Evolutionary conservation across 345 rosid species (phyloP).

Genomic region (Rhodamnia rubescens): DNA sequence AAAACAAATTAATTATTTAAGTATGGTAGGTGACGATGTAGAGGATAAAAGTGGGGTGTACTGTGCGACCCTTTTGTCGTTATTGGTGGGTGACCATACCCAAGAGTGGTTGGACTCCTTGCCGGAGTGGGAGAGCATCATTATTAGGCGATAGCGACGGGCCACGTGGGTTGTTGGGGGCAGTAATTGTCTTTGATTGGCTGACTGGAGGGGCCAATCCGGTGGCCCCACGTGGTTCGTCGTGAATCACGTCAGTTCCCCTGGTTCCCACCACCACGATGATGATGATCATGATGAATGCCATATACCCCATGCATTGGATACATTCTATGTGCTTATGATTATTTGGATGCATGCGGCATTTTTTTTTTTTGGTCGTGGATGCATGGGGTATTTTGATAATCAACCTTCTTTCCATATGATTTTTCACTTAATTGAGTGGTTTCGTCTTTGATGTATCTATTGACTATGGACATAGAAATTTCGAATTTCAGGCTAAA

Average conservation of each 20-base stretch:
- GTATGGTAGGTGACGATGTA: too few species aligned
- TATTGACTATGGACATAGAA: not conserved
- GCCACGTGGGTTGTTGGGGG: conserved; percentile 37
- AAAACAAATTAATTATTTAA: too few species aligned
- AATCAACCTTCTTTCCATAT: not conserved
- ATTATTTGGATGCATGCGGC: not conserved
- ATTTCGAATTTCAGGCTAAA: not conserved
- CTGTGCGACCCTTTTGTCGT: too few species aligned
- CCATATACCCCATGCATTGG: not conserved
- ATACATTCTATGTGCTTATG: not conserved
- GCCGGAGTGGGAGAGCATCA: not conserved
- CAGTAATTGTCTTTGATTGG: not conserved
- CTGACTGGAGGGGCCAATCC: not conserved
- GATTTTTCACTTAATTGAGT: not conserved
- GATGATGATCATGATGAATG: not conserved
- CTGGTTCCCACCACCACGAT: not conserved
- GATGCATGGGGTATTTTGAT: not conserved
- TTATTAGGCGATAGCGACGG: conserved; percentile 1
- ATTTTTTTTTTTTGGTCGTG: too few species aligned
- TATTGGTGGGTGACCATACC: not conserved
- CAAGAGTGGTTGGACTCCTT: not conserved
- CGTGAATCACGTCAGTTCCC: not conserved
- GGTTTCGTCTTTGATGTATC: not conserved
- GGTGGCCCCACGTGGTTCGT: not conserved
- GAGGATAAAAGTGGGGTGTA: too few species aligned